A percentile compares a stretch with the other conserved stretches of the same genome.
phyloP scores from a whole-genome alignment of 2,329 filamentous ascomycete genomes.

The Gyromitra esculenta region DNA sequence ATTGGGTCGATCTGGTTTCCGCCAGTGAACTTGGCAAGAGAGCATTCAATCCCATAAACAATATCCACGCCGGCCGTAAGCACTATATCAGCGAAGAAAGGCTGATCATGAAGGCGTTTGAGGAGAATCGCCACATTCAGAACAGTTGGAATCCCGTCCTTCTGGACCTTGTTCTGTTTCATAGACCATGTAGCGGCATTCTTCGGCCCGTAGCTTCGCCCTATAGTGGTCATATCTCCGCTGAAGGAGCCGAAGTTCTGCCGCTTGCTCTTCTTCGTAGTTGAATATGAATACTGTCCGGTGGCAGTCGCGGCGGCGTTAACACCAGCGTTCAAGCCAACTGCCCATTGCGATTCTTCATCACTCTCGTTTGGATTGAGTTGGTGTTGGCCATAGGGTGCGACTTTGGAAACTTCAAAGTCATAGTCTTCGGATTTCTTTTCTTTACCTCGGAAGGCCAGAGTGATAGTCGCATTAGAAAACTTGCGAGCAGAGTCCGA shows the following conservation, averaged over 20 bases:
- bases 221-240: not conserved
- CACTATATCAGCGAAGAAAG: not conserved
- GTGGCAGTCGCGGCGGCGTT: not conserved
- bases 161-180: conserved; percentile 9
- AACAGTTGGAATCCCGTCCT: not conserved
- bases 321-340: not conserved
- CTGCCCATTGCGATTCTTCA: not conserved
- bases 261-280: not conserved
- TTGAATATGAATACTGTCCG: not conserved
- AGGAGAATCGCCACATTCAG: not conserved
- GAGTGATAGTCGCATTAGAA: not conserved
- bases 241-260: not conserved
- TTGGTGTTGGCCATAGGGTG: not conserved
- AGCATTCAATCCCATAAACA: not conserved
- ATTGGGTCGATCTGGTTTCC: not conserved
- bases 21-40: not conserved
- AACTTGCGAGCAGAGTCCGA: not conserved
- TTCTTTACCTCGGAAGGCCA: not conserved
- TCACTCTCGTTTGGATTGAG: not conserved
- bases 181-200: conserved; percentile 7
- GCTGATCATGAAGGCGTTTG: not conserved
- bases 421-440: not conserved
- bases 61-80: not conserved
- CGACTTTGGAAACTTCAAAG: not conserved
- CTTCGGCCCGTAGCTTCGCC: not conserved